Evolutionary conservation across 805 yeast genomes (phyloP).

Genomic region (Scheffersomyces coipomensis): DNA sequence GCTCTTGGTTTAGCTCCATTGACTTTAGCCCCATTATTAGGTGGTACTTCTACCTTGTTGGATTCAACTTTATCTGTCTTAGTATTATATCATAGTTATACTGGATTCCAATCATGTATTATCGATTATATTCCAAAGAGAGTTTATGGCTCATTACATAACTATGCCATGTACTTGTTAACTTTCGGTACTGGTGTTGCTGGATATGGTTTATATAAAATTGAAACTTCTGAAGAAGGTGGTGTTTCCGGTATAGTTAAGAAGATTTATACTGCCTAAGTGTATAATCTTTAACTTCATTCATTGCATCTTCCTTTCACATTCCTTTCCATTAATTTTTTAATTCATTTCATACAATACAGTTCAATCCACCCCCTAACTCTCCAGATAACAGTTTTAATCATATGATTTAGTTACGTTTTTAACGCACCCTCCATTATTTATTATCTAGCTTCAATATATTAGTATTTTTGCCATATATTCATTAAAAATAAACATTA

Average conservation of each 20-base stretch:
- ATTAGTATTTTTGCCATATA: too few relatives aligned
- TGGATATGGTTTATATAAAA: conserved; percentile 67
- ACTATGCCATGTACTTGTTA: conserved; percentile 56
- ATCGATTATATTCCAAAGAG: conserved; percentile 75
- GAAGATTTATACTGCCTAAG: conserved; percentile 37
- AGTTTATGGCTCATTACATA: conserved; percentile 67
- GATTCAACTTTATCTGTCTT: conserved; percentile 59
- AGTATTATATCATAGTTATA: conserved; percentile 61
- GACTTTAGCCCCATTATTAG: conserved; percentile 56
- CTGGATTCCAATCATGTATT: conserved; percentile 76
- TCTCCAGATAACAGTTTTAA: too few relatives aligned
- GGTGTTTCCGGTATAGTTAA: conserved; percentile 56
- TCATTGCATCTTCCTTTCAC: not conserved
- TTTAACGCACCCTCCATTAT: too few relatives aligned
- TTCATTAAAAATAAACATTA: too few relatives aligned
- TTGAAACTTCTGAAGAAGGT: conserved; percentile 59
- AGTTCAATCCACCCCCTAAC: too few relatives aligned
- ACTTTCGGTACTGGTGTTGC: conserved; percentile 63
- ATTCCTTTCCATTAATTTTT: not conserved
- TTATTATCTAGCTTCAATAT: too few relatives aligned
- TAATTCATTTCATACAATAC: too few relatives aligned
- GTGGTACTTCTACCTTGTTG: conserved; percentile 48
- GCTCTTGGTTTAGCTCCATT: conserved; percentile 65
- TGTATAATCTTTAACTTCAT: too few relatives aligned
- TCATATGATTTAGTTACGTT: too few relatives aligned